phyloP scores from a whole-genome alignment of 257 asterid genomes.

The Parsonsia alboflavescens region DNA sequence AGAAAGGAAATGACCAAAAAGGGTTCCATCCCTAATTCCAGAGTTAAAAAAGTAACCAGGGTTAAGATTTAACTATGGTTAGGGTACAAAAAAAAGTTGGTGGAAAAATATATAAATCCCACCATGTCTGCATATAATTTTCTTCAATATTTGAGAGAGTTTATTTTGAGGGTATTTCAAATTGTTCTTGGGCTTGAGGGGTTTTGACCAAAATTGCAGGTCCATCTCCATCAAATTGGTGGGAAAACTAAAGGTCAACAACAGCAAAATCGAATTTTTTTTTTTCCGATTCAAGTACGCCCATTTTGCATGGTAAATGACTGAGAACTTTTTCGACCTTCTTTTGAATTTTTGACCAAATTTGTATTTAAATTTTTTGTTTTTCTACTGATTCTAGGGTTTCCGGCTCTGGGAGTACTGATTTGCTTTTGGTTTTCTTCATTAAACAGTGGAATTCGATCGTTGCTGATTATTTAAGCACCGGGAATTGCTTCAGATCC shows the following conservation, averaged over 20 bases:
- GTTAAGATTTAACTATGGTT: slow-evolving; percentile 34
- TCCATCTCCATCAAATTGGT: slow-evolving; percentile 33
- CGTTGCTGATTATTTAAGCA: slow-evolving; percentile 15
- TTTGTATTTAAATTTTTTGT: neutral
- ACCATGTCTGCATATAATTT: slow-evolving; percentile 18
- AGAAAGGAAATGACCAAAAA: neutral
- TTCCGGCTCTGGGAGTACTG: slow-evolving; percentile 14
- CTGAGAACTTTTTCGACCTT: slow-evolving; percentile 15
- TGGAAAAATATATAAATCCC: slow-evolving; percentile 20
- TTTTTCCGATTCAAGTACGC: slow-evolving; percentile 27
- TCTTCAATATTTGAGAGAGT: slow-evolving; percentile 20
- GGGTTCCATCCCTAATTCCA: neutral
- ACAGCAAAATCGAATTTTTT: slow-evolving; percentile 16
- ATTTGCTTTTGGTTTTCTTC: slow-evolving; percentile 13
- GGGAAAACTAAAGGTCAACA: slow-evolving; percentile 29
- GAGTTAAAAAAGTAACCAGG: slow-evolving; percentile 25
- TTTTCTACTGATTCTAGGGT: slow-evolving; percentile 33
- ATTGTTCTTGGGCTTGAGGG: slow-evolving; percentile 30
- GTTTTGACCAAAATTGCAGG: slow-evolving; percentile 32
- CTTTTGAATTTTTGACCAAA: slow-evolving; percentile 14
- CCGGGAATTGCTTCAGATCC: slow-evolving; percentile 42
- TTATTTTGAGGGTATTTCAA: slow-evolving; percentile 17
- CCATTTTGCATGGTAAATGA: slow-evolving; percentile 15
- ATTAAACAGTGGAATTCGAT: slow-evolving; percentile 20
- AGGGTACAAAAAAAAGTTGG: slow-evolving; percentile 17